Conservation (phyloP, 2,329 filamentous ascomycete species). For the Colletotrichum orbiculare region DNA sequence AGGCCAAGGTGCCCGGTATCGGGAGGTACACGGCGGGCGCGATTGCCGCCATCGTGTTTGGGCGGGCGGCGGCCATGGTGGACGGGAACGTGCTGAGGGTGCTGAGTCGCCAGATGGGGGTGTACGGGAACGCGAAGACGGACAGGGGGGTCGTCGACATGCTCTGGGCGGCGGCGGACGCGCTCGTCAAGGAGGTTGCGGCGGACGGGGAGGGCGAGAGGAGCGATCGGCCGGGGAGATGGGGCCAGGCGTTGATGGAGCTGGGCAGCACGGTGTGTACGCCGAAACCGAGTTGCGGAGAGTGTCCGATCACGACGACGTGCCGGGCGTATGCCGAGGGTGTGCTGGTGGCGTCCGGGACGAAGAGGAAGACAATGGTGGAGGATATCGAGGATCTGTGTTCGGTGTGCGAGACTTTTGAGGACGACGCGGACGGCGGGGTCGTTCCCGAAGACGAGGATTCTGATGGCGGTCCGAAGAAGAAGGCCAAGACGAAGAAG, state of each 20-base stretch:
- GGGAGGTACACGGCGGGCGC: slow-evolving; percentile 73
- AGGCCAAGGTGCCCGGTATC: slow-evolving; percentile 67
- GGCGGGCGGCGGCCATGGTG: slow-evolving; percentile 68
- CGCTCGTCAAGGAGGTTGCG: slow-evolving; percentile 64
- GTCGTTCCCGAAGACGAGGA: slow-evolving; percentile 27
- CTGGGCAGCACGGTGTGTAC: slow-evolving; percentile 71
- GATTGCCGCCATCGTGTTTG: slow-evolving; percentile 72
- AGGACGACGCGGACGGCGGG: slow-evolving; percentile 46
- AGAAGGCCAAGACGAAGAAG: slow-evolving; percentile 25
- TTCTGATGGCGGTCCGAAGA: slow-evolving; percentile 27
- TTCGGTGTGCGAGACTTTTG: slow-evolving; percentile 58
- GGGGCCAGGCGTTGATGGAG: slow-evolving; percentile 75
- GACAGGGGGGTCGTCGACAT: slow-evolving; percentile 63
- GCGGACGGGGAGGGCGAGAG: slow-evolving; percentile 41
- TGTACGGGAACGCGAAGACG: slow-evolving; percentile 67
- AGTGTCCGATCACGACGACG: slow-evolving; percentile 61
- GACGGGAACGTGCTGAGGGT: slow-evolving; percentile 73
- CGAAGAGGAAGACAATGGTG: slow-evolving; percentile 36
- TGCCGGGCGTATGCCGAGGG: slow-evolving; percentile 65
- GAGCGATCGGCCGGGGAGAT: slow-evolving; percentile 66
- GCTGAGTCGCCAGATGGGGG: slow-evolving; percentile 68
- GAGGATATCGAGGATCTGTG: slow-evolving; percentile 64
- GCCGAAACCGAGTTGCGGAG: slow-evolving; percentile 66
- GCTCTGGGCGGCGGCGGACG: slow-evolving; percentile 68
- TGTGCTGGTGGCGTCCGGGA: slow-evolving; percentile 42